These are phyloP conservation scores for Endoconidiophora laricicola DNA, from an alignment of 2,329 filamentous ascomycete species.

Conservation along the genomic window DNA sequence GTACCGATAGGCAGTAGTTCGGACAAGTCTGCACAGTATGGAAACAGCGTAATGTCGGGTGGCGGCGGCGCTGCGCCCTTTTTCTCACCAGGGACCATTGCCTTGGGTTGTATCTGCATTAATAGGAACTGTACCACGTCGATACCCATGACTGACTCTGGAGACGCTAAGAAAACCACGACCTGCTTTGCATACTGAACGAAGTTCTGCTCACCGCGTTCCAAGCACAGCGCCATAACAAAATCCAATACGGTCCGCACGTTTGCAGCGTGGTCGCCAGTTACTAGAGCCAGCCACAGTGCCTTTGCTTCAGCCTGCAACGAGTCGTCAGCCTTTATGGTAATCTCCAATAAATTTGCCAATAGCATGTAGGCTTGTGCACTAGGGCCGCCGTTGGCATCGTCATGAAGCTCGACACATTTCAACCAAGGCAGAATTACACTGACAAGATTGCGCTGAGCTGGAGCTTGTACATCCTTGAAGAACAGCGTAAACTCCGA, in stretches of 20 bases:
- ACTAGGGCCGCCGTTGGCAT: constrained; percentile 80
- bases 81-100: constrained; percentile 91
- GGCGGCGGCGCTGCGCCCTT: constrained; percentile 50
- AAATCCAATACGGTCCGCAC: constrained; percentile 91
- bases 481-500: constrained; percentile 93
- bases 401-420: constrained; percentile 77
- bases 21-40: constrained; percentile 75
- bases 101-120: constrained; percentile 78
- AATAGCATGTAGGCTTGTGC: constrained; percentile 87
- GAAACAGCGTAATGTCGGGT: constrained; percentile 55
- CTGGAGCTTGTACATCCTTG: constrained; percentile 64
- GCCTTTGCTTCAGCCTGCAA: constrained; percentile 95
- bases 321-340: constrained; percentile 48
- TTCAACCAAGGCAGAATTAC: constrained; percentile 95
- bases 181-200: constrained; percentile 97
- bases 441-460: constrained; percentile 85
- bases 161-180: constrained; percentile 63
- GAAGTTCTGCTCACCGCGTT: constrained; percentile 92
- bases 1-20: constrained; percentile 69
- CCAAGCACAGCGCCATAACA: constrained; percentile 83
- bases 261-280: constrained; percentile 81
- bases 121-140: constrained; percentile 91
- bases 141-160: constrained; percentile 37
- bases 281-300: constrained; percentile 89
- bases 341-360: constrained; percentile 90